Conservation (phyloP, 257 asterid species). For the Penstemon newberryi region DNA sequence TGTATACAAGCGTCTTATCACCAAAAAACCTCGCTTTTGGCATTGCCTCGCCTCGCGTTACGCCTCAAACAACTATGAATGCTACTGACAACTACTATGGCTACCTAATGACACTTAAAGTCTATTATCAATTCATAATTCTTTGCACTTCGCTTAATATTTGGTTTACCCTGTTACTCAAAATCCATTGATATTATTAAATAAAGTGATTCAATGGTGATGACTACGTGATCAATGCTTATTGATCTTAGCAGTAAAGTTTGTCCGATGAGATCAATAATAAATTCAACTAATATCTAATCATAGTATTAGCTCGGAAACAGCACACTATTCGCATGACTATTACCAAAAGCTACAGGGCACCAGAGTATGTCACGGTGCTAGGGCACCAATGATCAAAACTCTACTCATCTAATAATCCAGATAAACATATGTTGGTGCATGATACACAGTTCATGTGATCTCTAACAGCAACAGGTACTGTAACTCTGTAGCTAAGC, state of each 20-base stretch:
- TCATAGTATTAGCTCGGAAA: neutral
- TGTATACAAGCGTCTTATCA: too few species aligned
- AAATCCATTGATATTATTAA: neutral
- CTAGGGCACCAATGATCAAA: neutral
- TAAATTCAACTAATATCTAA: neutral
- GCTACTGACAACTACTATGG: neutral
- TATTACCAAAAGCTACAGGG: neutral
- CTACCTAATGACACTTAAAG: neutral
- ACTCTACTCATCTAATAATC: conserved; percentile 6
- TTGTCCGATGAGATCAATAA: conserved; percentile 1
- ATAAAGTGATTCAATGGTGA: neutral
- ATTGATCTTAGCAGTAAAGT: neutral
- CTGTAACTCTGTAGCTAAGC: neutral
- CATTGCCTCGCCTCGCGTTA: too few species aligned
- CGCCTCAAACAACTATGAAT: too few species aligned
- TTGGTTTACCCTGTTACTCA: neutral
- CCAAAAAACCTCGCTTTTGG: too few species aligned
- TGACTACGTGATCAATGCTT: neutral
- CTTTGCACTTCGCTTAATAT: neutral
- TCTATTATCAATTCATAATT: neutral
- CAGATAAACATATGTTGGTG: neutral
- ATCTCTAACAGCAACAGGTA: neutral
- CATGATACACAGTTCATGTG: neutral
- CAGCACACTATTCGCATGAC: neutral
- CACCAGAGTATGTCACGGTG: neutral